Percentiles rank a stretch among this genome's conserved stretches.
These are phyloP conservation scores for Lentinula sp. DNA, from an alignment of 768 basidiomycete species.

Conservation along the genomic window DNA sequence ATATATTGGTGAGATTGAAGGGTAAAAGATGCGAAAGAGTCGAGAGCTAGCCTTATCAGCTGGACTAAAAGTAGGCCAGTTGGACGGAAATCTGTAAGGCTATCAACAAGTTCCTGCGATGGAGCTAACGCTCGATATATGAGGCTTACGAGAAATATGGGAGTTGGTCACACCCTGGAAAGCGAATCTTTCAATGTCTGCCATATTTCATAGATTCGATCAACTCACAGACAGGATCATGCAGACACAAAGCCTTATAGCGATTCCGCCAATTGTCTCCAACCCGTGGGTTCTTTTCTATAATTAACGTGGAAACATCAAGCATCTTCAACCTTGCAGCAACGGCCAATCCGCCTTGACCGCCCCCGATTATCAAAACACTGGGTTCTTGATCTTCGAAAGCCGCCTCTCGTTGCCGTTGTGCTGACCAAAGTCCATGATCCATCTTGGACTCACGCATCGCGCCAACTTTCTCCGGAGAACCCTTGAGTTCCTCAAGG, in stretches of 20 bases:
- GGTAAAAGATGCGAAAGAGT: not conserved
- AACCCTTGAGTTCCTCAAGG: constrained; percentile 47
- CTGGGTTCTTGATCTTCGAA: constrained; percentile 48
- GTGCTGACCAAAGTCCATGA: constrained; percentile 51
- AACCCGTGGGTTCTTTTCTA: constrained; percentile 56
- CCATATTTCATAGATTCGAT: not conserved
- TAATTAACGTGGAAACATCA: constrained; percentile 41
- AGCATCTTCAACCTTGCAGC: constrained; percentile 59
- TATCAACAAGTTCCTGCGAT: not conserved
- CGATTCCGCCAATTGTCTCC: constrained; percentile 65
- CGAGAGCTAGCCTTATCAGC: constrained; percentile 36
- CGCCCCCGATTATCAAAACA: constrained; percentile 59
- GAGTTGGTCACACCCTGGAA: constrained; percentile 46
- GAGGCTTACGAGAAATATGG: constrained; percentile 51
- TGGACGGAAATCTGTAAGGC: constrained; percentile 42
- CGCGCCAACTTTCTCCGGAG: constrained; percentile 43
- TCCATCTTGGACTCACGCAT: constrained; percentile 34
- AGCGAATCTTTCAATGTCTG: not conserved
- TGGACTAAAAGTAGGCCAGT: constrained; percentile 55
- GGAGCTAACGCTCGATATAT: not conserved
- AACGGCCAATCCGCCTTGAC: constrained; percentile 60
- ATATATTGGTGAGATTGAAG: not conserved
- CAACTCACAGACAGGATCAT: constrained; percentile 55
- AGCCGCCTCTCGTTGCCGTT: constrained; percentile 32
- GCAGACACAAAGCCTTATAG: constrained; percentile 61